These are phyloP conservation scores for Brasilioporus rufonigricans DNA, from an alignment of 768 basidiomycete species.

Conservation along the genomic window DNA sequence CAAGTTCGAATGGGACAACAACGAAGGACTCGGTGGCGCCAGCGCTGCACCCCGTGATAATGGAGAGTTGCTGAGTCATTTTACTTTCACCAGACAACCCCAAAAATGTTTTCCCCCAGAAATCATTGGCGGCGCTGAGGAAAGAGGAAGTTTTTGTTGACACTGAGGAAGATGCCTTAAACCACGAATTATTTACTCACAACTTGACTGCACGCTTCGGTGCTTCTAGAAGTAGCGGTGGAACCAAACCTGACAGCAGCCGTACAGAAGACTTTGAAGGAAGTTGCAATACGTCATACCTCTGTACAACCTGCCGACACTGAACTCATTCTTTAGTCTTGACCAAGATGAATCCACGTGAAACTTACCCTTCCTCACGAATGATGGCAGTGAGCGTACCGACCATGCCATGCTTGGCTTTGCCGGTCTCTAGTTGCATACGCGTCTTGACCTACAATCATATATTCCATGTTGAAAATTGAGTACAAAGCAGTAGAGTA, in stretches of 20 bases:
- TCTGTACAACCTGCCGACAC: constrained; percentile 82
- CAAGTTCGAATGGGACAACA: constrained; percentile 95
- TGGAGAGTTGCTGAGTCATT: constrained; percentile 87
- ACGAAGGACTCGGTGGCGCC: constrained; percentile 96
- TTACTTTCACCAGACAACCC: constrained; percentile 62
- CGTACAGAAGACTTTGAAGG: not conserved
- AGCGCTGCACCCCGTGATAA: constrained; percentile 88
- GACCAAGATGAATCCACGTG: not conserved
- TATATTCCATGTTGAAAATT: constrained; percentile 3
- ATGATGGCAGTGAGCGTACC: constrained; percentile 83
- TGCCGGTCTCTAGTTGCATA: constrained; percentile 94
- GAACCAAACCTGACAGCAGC: constrained; percentile 68
- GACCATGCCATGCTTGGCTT: constrained; percentile 70
- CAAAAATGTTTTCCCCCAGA: constrained; percentile 87
- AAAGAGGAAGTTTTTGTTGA: constrained; percentile 1
- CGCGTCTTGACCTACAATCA: constrained; percentile 86
- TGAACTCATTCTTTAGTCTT: constrained; percentile 29
- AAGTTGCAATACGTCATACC: constrained; percentile 40
- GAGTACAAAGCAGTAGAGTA: not conserved
- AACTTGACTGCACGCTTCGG: constrained; percentile 98
- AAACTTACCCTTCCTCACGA: constrained; percentile 81
- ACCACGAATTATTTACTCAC: constrained; percentile 39
- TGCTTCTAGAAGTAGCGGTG: constrained; percentile 92
- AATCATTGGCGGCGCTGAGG: constrained; percentile 81
- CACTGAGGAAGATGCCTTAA: not conserved